These are phyloP conservation scores for Colletotrichum chlorophyti DNA, from an alignment of 2,329 filamentous ascomycete species.

Conservation along the genomic window DNA sequence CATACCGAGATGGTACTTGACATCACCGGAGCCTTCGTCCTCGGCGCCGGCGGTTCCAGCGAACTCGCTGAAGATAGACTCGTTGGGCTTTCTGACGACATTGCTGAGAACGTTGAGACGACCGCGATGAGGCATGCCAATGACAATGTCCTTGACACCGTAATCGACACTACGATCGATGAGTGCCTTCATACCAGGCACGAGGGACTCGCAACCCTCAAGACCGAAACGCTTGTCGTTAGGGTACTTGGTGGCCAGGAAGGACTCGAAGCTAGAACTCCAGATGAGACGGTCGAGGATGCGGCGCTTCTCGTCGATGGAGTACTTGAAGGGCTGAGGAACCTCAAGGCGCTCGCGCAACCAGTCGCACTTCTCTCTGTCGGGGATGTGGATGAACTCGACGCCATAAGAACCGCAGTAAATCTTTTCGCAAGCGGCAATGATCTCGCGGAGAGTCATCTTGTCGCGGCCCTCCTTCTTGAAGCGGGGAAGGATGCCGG, in stretches of 20 bases:
- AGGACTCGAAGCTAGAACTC: slow-evolving; percentile 96
- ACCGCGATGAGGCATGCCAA: slow-evolving; percentile 99
- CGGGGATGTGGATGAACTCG: slow-evolving; percentile 98
- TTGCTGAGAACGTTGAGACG: slow-evolving; percentile 98
- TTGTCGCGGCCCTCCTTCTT: slow-evolving; percentile 87
- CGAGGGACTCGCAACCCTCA: slow-evolving; percentile 94
- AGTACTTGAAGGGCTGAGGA: slow-evolving; percentile 94
- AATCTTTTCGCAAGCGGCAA: slow-evolving; percentile 89
- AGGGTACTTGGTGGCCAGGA: slow-evolving; percentile 96
- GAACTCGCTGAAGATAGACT: slow-evolving; percentile 99
- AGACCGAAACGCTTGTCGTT: slow-evolving; percentile 99
- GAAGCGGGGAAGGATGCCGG: slow-evolving; percentile 94
- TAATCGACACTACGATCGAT: slow-evolving; percentile 99
- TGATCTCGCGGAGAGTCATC: slow-evolving; percentile 96
- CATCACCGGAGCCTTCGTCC: slow-evolving; percentile 96
- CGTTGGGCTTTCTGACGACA: slow-evolving; percentile 98
- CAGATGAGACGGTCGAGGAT: slow-evolving; percentile 98
- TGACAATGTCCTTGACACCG: slow-evolving; percentile 98
- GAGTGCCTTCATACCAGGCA: slow-evolving; percentile 98
- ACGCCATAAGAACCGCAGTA: slow-evolving; percentile 98
- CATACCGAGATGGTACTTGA: slow-evolving; percentile 99
- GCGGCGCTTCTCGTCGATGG: slow-evolving; percentile 95
- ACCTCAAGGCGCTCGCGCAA: slow-evolving; percentile 94
- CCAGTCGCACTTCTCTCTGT: slow-evolving; percentile 98
- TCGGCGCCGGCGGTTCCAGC: slow-evolving; percentile 85